Conservation (phyloP, 2,329 filamentous ascomycete species). For the Xylaria multiplex region DNA sequence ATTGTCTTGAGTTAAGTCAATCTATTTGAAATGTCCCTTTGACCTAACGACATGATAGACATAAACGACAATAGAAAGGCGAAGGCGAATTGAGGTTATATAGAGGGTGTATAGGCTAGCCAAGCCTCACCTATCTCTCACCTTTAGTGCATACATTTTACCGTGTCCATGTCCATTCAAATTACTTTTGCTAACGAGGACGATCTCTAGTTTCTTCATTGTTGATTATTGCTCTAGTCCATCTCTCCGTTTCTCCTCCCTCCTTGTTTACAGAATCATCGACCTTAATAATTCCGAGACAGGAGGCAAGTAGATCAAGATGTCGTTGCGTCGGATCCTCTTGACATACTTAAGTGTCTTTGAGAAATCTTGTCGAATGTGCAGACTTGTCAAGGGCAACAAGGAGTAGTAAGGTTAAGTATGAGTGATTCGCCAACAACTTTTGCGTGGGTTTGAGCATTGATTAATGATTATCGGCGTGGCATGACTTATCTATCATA, state of each 20-base stretch:
- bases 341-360: conserved; percentile 35
- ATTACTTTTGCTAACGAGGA: not conserved
- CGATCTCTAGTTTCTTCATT: not conserved
- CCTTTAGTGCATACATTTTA: not conserved
- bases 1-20: not conserved
- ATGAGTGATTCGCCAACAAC: not conserved
- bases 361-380: conserved; percentile 29
- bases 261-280: not conserved
- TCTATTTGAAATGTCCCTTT: not conserved
- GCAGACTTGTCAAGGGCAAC: conserved; percentile 27
- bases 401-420: not conserved
- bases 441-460: conserved; percentile 9
- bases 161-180: not conserved
- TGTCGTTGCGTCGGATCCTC: conserved; percentile 29
- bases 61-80: not conserved
- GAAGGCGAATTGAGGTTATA: not conserved
- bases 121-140: not conserved
- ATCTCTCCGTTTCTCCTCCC: not conserved
- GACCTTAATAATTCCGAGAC: not conserved
- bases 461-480: conserved; percentile 12
- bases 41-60: not conserved
- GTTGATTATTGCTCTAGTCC: not conserved
- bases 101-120: not conserved
- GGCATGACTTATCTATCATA: conserved; percentile 1
- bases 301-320: not conserved